phyloP scores from a whole-genome alignment of 345 rosid species.

The Lagerstroemia speciosa region DNA sequence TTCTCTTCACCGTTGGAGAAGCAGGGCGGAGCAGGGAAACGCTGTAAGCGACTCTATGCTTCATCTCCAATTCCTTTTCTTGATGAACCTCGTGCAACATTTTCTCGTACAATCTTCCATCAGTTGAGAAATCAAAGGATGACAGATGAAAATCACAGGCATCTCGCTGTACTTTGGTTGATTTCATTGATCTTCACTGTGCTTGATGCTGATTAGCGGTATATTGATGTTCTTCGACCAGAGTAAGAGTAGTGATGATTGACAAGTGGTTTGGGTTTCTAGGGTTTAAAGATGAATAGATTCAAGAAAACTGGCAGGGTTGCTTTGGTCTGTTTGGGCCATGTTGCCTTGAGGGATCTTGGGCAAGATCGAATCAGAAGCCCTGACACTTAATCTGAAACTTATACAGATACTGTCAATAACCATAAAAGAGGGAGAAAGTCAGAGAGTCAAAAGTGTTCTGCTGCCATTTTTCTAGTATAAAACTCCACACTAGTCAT shows the following conservation, averaged over 20 bases:
- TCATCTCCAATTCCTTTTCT: not conserved
- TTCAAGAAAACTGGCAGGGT: not conserved
- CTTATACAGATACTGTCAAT: not conserved
- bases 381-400: conserved; percentile 6
- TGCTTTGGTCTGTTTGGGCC: not conserved
- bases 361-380: conserved; percentile 4
- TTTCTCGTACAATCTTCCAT: not conserved
- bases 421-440: too few relatives aligned
- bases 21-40: conserved; percentile 1
- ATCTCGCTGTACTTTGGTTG: not conserved
- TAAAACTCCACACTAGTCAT: not conserved
- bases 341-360: not conserved
- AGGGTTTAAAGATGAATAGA: conserved; percentile 6
- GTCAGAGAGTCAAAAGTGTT: not conserved
- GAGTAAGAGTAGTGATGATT: not conserved
- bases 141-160: not conserved
- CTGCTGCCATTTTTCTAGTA: not conserved
- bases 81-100: not conserved
- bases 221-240: not conserved
- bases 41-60: not conserved
- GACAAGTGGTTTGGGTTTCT: not conserved
- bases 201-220: not conserved
- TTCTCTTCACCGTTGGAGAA: not conserved
- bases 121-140: not conserved
- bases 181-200: not conserved